phyloP scores from a whole-genome alignment of 192 early-diverging fungal genomes.

The Backusella psychrophila region DNA sequence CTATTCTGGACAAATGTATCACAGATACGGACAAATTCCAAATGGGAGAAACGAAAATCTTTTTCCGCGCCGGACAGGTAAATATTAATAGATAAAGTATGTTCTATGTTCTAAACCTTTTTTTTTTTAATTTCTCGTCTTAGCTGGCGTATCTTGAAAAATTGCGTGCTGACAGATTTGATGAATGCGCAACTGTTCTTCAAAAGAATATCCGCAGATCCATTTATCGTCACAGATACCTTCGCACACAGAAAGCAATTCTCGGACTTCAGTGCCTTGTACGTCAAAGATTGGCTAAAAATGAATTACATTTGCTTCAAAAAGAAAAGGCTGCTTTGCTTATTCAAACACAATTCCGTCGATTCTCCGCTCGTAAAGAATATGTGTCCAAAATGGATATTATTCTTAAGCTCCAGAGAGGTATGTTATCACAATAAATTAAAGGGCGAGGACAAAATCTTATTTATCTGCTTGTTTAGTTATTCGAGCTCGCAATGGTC shows the following conservation, averaged over 20 bases:
- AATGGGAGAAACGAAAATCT: constrained; percentile 93
- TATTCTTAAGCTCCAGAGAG: constrained; percentile 64
- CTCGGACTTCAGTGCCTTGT: constrained; percentile 64
- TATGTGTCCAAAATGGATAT: constrained; percentile 42
- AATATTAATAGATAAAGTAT: background rate
- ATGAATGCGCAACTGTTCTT: constrained; percentile 78
- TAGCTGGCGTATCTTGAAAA: constrained; percentile 86
- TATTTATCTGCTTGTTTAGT: constrained; percentile 31
- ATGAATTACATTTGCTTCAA: constrained; percentile 51
- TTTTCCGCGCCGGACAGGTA: constrained; percentile 94
- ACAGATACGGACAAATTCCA: constrained; percentile 84
- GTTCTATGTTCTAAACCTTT: background rate
- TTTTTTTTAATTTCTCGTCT: background rate
- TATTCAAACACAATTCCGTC: constrained; percentile 75
- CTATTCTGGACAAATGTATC: constrained; percentile 65
- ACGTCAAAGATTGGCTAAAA: constrained; percentile 59
- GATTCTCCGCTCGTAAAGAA: constrained; percentile 54
- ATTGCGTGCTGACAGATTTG: constrained; percentile 78
- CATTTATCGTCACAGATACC: constrained; percentile 63
- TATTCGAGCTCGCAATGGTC: constrained; percentile 54
- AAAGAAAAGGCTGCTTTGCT: constrained; percentile 65
- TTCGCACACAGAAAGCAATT: constrained; percentile 50
- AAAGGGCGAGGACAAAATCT: background rate
- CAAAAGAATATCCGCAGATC: constrained; percentile 84
- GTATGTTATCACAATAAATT: constrained; percentile 2